A percentile compares a stretch with the other conserved stretches of the same genome.
Evolutionary conservation across 495 filamentous ascomycete genomes (phyloP).

Genomic region (Emericellopsis terricola): DNA sequence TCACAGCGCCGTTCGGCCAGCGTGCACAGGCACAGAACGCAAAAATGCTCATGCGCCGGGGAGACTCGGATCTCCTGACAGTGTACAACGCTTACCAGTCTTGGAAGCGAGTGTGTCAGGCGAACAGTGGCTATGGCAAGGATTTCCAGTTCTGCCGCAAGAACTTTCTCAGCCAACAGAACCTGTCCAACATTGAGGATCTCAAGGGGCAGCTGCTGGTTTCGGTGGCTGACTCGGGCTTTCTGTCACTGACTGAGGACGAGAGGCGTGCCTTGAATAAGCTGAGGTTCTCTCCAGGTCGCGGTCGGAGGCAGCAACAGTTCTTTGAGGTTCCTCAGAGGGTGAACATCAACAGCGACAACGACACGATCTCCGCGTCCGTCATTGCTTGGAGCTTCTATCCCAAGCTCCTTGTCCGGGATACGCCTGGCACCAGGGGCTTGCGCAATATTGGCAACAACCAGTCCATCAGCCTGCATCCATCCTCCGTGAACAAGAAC

Average conservation of each 20-base stretch:
- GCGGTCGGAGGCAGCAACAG: conserved; percentile 39
- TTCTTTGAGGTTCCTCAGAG: conserved; percentile 67
- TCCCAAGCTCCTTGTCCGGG: conserved; percentile 71
- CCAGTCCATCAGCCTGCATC: conserved; percentile 68
- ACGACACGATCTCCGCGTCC: conserved; percentile 57
- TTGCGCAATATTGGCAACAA: conserved; percentile 84
- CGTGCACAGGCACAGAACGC: conserved; percentile 62
- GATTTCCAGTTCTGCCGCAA: conserved; percentile 81
- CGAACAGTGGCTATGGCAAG: conserved; percentile 37
- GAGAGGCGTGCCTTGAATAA: conserved; percentile 50
- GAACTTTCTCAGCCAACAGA: conserved; percentile 74
- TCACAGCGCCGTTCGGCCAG: conserved; percentile 67
- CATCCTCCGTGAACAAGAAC: conserved; percentile 69
- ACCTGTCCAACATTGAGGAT: conserved; percentile 79
- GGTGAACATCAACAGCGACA: conserved; percentile 54
- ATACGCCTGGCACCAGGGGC: conserved; percentile 48
- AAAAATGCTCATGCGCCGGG: conserved; percentile 57
- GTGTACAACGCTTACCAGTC: conserved; percentile 81
- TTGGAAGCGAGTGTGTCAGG: conserved; percentile 63
- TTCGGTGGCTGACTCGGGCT: conserved; percentile 63
- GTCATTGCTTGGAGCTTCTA: conserved; percentile 89
- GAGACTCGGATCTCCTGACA: conserved; percentile 81
- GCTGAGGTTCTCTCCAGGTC: conserved; percentile 17
- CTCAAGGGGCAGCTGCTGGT: conserved; percentile 78
- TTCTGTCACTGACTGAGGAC: conserved; percentile 48